Conservation (phyloP, 805 yeast genomes). For the Spathaspora passalidarum region DNA sequence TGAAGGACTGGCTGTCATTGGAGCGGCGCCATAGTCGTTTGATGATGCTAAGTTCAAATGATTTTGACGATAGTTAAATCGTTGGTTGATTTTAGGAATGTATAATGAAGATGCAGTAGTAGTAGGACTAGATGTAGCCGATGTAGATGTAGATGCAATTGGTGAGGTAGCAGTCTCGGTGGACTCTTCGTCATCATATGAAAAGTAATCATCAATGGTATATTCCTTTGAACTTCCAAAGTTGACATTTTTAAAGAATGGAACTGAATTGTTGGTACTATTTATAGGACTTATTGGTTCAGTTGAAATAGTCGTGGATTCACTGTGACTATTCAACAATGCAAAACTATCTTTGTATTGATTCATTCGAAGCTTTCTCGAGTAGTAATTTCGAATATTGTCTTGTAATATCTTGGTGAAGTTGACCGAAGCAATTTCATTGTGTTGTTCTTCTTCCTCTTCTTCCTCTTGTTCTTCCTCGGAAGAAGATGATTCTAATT, state of each 20-base stretch:
- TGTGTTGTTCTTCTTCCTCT: constrained; percentile 7
- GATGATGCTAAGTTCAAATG: constrained; percentile 8
- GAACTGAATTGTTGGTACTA: constrained; percentile 17
- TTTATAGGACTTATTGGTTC: constrained; percentile 2
- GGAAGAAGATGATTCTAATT: constrained; percentile 17
- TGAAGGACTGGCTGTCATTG: background rate
- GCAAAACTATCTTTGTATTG: constrained; percentile 35
- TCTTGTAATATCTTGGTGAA: constrained; percentile 39
- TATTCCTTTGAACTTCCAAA: constrained; percentile 25
- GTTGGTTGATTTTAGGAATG: constrained; percentile 10
- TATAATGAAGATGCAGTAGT: constrained; percentile 7
- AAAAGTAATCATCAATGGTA: constrained; percentile 32
- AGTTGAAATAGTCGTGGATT: background rate
- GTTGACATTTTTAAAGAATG: constrained; percentile 37
- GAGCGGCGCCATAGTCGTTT: constrained; percentile 19
- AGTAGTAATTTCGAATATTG: constrained; percentile 32
- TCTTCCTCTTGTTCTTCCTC: constrained; percentile 14
- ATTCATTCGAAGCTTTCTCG: constrained; percentile 19
- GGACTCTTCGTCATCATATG: constrained; percentile 25
- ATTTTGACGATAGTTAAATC: constrained; percentile 7
- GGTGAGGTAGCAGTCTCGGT: constrained; percentile 8
- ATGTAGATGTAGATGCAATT: background rate
- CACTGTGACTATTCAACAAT: constrained; percentile 18
- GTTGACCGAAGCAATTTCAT: constrained; percentile 21
- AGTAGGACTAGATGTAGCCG: constrained; percentile 9